phyloP scores from a whole-genome alignment of 208 protist species.

The Crithidia acanthocephali region DNA sequence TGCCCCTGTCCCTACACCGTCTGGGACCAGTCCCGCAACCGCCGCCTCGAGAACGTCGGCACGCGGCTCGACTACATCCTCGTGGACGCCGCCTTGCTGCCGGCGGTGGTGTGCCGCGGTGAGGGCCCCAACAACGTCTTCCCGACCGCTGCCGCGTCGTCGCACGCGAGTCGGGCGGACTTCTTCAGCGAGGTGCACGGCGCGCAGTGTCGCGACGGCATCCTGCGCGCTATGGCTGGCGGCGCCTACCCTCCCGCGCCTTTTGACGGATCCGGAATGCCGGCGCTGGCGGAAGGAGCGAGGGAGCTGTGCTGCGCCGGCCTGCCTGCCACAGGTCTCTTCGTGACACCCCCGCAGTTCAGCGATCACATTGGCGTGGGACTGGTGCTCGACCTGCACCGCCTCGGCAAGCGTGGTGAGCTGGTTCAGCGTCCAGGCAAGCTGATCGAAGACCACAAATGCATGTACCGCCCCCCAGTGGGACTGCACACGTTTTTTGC shows the following conservation, averaged over 20 bases:
- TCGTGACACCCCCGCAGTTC: conserved; percentile 89
- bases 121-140: conserved; percentile 69
- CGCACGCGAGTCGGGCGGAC: neutral
- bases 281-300: conserved; percentile 44
- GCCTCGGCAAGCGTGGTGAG: neutral
- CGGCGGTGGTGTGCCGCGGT: conserved; percentile 45
- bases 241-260: conserved; percentile 72
- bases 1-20: conserved; percentile 87
- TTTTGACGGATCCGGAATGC: conserved; percentile 75
- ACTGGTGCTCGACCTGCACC: conserved; percentile 40
- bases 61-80: conserved; percentile 93
- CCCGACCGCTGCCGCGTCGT: neutral
- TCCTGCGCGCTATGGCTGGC: conserved; percentile 59
- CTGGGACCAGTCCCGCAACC: conserved; percentile 92
- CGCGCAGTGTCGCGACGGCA: conserved; percentile 28
- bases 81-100: conserved; percentile 63
- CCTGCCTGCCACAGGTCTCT: conserved; percentile 78
- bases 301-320: conserved; percentile 55
- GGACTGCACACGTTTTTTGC: conserved; percentile 67
- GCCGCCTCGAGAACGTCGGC: conserved; percentile 83
- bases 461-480: conserved; percentile 69
- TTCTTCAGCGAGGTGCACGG: conserved; percentile 80
- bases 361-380: conserved; percentile 91
- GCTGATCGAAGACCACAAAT: conserved; percentile 59
- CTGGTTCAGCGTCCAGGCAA: conserved; percentile 44